A percentile compares a stretch with the other conserved stretches of the same genome.
These are phyloP conservation scores for Populus davidiana DNA, from an alignment of 345 rosid species.

Conservation along the genomic window DNA sequence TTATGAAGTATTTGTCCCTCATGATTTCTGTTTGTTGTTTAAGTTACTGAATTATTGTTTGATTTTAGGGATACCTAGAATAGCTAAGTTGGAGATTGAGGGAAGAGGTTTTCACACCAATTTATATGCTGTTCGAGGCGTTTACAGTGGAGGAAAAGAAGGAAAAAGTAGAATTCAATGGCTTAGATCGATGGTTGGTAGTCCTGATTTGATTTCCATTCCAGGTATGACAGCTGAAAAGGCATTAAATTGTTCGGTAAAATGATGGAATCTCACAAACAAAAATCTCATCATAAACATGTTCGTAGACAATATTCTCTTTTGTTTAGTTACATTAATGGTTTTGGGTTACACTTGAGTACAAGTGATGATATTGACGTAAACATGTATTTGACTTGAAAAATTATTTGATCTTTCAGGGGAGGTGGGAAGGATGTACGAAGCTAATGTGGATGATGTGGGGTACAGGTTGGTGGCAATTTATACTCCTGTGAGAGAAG, in stretches of 20 bases:
- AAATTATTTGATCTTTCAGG: conserved; percentile 49
- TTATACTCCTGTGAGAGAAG: conserved; percentile 84
- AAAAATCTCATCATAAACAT: not conserved
- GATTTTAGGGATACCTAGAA: conserved; percentile 69
- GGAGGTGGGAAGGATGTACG: conserved; percentile 88
- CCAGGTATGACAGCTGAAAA: conserved; percentile 48
- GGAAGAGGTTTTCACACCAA: conserved; percentile 94
- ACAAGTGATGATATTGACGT: not conserved
- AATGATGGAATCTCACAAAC: not conserved
- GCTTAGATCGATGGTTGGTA: conserved; percentile 96
- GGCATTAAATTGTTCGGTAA: not conserved
- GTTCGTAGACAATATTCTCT: not conserved
- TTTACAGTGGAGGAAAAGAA: conserved; percentile 93
- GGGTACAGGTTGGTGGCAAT: conserved; percentile 89
- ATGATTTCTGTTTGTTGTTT: not conserved
- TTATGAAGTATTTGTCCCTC: not conserved
- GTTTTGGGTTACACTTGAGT: not conserved
- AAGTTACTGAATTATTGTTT: not conserved
- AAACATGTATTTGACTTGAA: not conserved
- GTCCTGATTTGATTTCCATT: conserved; percentile 94
- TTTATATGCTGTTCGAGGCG: conserved; percentile 76
- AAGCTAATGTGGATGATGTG: conserved; percentile 99
- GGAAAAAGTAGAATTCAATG: conserved; percentile 95
- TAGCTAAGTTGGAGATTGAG: conserved; percentile 90
- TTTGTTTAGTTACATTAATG: not conserved